Conservation (phyloP, 148 eudicot genomes). For the Nyssa sinensis region DNA sequence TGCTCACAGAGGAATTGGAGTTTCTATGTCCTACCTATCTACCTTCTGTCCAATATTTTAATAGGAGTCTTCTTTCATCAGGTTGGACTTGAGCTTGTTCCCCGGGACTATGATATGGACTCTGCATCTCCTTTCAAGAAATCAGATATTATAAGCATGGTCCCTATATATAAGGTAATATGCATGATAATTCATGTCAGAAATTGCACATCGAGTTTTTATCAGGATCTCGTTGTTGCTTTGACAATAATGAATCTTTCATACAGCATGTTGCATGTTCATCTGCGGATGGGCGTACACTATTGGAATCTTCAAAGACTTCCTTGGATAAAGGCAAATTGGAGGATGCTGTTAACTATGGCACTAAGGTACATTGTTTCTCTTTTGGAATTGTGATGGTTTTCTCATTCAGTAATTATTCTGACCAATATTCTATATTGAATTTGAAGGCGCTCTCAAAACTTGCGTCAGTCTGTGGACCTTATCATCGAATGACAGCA, state of each 20-base stretch:
- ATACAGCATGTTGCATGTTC: constrained; percentile 92
- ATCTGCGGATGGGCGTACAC: constrained; percentile 94
- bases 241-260: constrained; percentile 21
- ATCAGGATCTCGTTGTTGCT: constrained; percentile 1
- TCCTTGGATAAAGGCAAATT: constrained; percentile 93
- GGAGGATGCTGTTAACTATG: constrained; percentile 92
- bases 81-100: constrained; percentile 92
- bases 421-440: constrained; percentile 17
- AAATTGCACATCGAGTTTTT: background rate
- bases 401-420: background rate
- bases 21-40: background rate
- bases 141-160: constrained; percentile 77
- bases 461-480: constrained; percentile 88
- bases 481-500: constrained; percentile 97
- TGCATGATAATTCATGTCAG: constrained; percentile 5
- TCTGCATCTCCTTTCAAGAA: constrained; percentile 67
- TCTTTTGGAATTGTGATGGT: constrained; percentile 2
- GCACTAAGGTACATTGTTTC: constrained; percentile 62
- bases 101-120: constrained; percentile 88
- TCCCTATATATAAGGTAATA: constrained; percentile 80
- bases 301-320: constrained; percentile 89
- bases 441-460: constrained; percentile 71
- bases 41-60: background rate
- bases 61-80: constrained; percentile 26
- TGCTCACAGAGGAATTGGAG: constrained; percentile 1